These are phyloP conservation scores for Pelargonium australe DNA, from an alignment of 441 rosid species.

Conservation along the genomic window DNA sequence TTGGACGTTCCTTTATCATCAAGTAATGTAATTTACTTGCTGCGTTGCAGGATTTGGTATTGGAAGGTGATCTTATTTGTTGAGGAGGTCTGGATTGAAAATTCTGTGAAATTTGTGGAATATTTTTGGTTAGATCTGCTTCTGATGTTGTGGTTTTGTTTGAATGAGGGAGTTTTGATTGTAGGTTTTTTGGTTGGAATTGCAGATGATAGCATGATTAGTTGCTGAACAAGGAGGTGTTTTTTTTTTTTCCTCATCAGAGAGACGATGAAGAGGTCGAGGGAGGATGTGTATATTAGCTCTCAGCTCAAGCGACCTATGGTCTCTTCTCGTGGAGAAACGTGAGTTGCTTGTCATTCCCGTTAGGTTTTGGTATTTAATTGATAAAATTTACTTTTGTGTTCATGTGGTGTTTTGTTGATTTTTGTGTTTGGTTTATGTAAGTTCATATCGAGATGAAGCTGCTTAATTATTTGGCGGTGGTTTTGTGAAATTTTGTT, in stretches of 20 bases:
- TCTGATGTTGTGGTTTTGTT: conserved; percentile 17
- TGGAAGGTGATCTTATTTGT: conserved; percentile 21
- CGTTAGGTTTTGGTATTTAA: conserved; percentile 4
- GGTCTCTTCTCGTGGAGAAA: conserved; percentile 60
- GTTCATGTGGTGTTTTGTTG: conserved; percentile 2
- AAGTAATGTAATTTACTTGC: conserved; percentile 39
- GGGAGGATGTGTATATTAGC: conserved; percentile 53
- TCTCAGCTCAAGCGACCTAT: conserved; percentile 56
- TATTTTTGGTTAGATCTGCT: conserved; percentile 46
- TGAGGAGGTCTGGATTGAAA: conserved; percentile 24
- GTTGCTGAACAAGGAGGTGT: conserved; percentile 23
- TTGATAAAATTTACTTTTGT: not conserved
- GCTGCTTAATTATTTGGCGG: conserved; percentile 11
- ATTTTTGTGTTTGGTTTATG: conserved; percentile 17
- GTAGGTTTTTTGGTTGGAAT: conserved; percentile 24
- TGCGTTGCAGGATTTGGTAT: conserved; percentile 18
- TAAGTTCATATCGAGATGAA: conserved; percentile 23
- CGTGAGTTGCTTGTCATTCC: conserved; percentile 37
- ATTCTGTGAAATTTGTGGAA: conserved; percentile 6
- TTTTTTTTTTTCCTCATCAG: conserved; percentile 8
- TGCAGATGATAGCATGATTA: conserved; percentile 37
- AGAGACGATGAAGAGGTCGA: conserved; percentile 67
- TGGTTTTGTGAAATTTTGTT: conserved; percentile 16
- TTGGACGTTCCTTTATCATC: conserved; percentile 31
- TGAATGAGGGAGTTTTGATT: conserved; percentile 22